Base-by-base conservation (phyloP, 2,329 filamentous ascomycete genomes). In the Alternaria solani region DNA sequence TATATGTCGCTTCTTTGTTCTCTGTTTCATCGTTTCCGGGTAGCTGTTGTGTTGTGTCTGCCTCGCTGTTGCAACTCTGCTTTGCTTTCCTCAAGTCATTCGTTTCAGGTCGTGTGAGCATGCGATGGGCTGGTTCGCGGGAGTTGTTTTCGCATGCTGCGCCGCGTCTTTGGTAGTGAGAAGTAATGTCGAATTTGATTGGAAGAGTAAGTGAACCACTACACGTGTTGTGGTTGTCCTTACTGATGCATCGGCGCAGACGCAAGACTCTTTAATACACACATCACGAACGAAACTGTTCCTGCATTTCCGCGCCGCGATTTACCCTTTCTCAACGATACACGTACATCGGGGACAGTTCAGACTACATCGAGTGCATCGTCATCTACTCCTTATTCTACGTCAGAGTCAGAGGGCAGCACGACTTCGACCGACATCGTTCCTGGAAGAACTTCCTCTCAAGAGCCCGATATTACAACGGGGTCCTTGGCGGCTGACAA, bases 61-160 rank as follows among this genome's bases (percentile, higher is more conserved):
- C 25, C 23, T 55, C 51, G 30, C 30, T 49, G 51, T 55, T 53
- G 62, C 68, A 55, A 59, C 65, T 62, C 61, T 67, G 58, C 65
- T 69, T 62, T 61, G 38, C 38, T 47, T 54, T 47, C 57, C 58
- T 62, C 63, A 55, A 59, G 65, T 67, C 69, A 62, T 55, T 72
- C 69, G 57, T 72, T 75, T 73, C 49, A 47, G 23, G 25, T 47
- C 23, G 39, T 23, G 66, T 69, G 69, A 74, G 55, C 65, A 76
- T 78, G 75, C 76, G 53, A 79, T 79, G 76, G 54, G 54, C 39
- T 75, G 68, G 75, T 68, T 74, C 70, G 75, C 70, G 67, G 65
- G 60, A 57, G 60, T 67, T 63, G 62, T 74, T 58, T 63, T 64
- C 59, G 55, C 49, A 49, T 67, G 20, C 42, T 63, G 34, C 42